These are phyloP conservation scores for Bolboschoenoplectus hybrid DNA, from an alignment of 202 grass and related monocot genomes.

Conservation along the genomic window DNA sequence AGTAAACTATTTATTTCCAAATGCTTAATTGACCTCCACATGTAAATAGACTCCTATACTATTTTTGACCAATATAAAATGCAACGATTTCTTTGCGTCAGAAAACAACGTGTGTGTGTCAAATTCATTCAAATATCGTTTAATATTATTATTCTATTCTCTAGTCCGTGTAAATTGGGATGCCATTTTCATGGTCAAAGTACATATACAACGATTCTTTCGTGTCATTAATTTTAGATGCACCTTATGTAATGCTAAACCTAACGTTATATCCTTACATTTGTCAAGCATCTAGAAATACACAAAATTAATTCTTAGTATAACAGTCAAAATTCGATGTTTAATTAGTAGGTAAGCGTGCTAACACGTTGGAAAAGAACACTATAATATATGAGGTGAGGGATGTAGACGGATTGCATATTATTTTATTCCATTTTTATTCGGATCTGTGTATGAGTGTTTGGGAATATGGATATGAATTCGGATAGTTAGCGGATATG, in stretches of 20 bases:
- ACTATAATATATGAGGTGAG: neutral
- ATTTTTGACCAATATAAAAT: neutral
- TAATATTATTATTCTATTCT: neutral
- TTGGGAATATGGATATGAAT: too few species aligned
- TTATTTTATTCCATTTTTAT: too few species aligned
- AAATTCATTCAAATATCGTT: neutral
- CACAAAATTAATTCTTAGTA: neutral
- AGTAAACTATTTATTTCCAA: neutral
- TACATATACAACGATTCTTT: neutral
- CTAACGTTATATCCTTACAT: neutral
- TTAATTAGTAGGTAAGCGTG: neutral
- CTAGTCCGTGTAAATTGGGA: neutral
- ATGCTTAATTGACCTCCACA: neutral
- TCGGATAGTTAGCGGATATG: too few species aligned
- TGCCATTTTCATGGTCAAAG: neutral
- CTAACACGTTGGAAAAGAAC: neutral
- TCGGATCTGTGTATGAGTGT: too few species aligned
- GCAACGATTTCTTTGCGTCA: neutral
- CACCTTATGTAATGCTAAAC: too few species aligned
- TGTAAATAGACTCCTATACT: neutral
- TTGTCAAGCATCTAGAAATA: constrained; percentile 4
- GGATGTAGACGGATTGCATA: too few species aligned
- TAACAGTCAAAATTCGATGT: neutral
- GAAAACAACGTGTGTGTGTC: neutral
- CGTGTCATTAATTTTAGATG: neutral